phyloP scores from a whole-genome alignment of 176 grass and related monocot species.

The Panicum miliaceum region DNA sequence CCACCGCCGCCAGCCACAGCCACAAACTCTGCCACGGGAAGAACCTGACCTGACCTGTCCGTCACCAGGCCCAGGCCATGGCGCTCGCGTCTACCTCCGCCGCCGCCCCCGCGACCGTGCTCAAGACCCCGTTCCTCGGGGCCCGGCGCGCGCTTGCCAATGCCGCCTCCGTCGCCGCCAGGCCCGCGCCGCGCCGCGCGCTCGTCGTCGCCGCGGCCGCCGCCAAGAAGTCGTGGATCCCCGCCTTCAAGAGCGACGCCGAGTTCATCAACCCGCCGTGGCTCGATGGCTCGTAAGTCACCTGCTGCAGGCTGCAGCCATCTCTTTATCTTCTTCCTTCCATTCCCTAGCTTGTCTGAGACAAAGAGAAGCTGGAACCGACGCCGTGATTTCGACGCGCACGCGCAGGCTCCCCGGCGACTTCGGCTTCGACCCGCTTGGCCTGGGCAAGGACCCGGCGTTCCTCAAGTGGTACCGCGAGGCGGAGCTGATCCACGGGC shows the following conservation, averaged over 20 bases:
- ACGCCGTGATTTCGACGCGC: background rate
- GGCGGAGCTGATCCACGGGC: constrained; percentile 95
- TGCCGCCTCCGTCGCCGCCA: constrained; percentile 39
- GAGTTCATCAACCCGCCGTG: constrained; percentile 82
- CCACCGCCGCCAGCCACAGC: background rate
- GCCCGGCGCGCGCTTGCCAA: constrained; percentile 64
- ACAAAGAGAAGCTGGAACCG: background rate
- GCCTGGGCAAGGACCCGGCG: constrained; percentile 91
- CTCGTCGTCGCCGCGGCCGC: constrained; percentile 60
- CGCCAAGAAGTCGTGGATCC: constrained; percentile 91
- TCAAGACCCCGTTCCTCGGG: constrained; percentile 74
- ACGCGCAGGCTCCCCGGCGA: constrained; percentile 71
- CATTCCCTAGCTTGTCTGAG: background rate
- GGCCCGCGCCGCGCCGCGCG: constrained; percentile 42
- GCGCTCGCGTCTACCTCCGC: constrained; percentile 87
- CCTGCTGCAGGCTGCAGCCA: too few relatives aligned
- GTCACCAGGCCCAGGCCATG: constrained; percentile 25
- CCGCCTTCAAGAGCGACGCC: constrained; percentile 74
- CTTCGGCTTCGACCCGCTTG: constrained; percentile 93
- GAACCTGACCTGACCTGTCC: background rate
- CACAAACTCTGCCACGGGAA: background rate
- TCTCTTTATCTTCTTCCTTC: too few relatives aligned
- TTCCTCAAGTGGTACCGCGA: constrained; percentile 99
- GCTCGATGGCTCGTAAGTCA: constrained; percentile 96
- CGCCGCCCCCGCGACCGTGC: constrained; percentile 62